Evolutionary conservation across 495 filamentous ascomycete species (phyloP).

Genomic region (Penicillium samsonianum): DNA sequence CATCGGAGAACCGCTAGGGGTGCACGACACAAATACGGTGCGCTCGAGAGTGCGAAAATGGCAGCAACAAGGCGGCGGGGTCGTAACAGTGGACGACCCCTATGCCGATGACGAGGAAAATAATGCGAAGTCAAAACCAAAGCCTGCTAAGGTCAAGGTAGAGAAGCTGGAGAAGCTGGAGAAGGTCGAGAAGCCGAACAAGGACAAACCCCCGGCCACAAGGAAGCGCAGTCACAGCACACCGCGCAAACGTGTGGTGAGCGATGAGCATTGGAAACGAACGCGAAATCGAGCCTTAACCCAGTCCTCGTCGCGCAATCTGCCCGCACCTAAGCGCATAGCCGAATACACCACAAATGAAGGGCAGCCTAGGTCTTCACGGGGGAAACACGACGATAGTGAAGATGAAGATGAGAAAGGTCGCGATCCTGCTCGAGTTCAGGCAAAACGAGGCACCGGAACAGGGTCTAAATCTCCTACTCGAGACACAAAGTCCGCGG

Average conservation of each 20-base stretch:
- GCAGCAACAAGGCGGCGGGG: conserved; percentile 68
- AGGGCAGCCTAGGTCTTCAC: conserved; percentile 20
- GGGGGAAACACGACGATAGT: conserved; percentile 21
- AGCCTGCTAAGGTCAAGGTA: conserved; percentile 29
- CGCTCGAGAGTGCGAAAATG: conserved; percentile 71
- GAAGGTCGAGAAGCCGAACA: conserved; percentile 19
- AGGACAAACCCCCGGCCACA: conserved; percentile 14
- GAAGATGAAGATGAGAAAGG: conserved; percentile 26
- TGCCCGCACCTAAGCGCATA: conserved; percentile 52
- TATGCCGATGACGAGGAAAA: conserved; percentile 43
- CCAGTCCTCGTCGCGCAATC: conserved; percentile 48
- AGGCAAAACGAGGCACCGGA: conserved; percentile 9
- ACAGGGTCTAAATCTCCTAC: conserved; percentile 7
- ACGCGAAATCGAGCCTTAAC: conserved; percentile 51
- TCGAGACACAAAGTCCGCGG: conserved; percentile 18
- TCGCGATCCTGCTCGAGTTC: conserved; percentile 15
- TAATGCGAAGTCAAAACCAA: conserved; percentile 29
- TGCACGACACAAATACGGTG: conserved; percentile 62
- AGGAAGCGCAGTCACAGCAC: conserved; percentile 52
- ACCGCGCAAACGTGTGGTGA: conserved; percentile 77
- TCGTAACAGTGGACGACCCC: conserved; percentile 50
- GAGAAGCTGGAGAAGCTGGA: conserved; percentile 21
- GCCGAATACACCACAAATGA: conserved; percentile 47
- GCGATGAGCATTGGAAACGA: conserved; percentile 72
- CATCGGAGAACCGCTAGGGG: conserved; percentile 51